Conservation (phyloP, 208 protist genomes). For the Trypanosoma scelopori region DNA sequence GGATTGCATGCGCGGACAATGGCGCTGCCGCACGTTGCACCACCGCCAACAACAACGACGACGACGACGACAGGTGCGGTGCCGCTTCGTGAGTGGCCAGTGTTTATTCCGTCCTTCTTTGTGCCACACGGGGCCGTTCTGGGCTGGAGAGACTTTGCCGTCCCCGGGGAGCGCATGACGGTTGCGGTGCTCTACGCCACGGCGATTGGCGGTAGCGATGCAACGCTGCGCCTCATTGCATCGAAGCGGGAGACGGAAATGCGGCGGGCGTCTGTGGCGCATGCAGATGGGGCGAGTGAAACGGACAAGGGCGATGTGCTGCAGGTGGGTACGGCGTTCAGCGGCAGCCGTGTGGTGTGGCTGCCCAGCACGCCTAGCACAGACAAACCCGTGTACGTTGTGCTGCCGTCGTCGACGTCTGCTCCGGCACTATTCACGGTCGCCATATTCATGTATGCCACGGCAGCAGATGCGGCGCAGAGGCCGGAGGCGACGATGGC, state of each 20-base stretch:
- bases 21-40: slow-evolving; percentile 21
- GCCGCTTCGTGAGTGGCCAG: slow-evolving; percentile 23
- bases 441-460: slow-evolving; percentile 16
- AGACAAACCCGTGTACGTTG: slow-evolving; percentile 47
- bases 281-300: not conserved
- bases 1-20: slow-evolving; percentile 57
- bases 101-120: slow-evolving; percentile 64
- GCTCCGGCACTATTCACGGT: slow-evolving; percentile 12
- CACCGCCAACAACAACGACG: not conserved
- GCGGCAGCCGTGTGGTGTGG: slow-evolving; percentile 40
- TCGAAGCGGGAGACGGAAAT: slow-evolving; percentile 71
- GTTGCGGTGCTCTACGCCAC: slow-evolving; percentile 69
- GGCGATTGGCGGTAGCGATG: slow-evolving; percentile 60
- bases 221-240: slow-evolving; percentile 57
- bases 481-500: slow-evolving; percentile 1
- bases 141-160: slow-evolving; percentile 60
- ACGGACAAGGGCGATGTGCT: slow-evolving; percentile 4
- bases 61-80: not conserved
- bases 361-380: slow-evolving; percentile 25
- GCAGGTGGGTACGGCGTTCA: slow-evolving; percentile 35
- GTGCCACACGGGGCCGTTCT: slow-evolving; percentile 38
- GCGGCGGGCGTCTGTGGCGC: slow-evolving; percentile 32
- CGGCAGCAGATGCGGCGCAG: not conserved
- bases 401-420: slow-evolving; percentile 33
- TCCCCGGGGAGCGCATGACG: slow-evolving; percentile 72